Conservation (phyloP, 2,329 filamentous ascomycete species). For the Aspergillaceae sp. region DNA sequence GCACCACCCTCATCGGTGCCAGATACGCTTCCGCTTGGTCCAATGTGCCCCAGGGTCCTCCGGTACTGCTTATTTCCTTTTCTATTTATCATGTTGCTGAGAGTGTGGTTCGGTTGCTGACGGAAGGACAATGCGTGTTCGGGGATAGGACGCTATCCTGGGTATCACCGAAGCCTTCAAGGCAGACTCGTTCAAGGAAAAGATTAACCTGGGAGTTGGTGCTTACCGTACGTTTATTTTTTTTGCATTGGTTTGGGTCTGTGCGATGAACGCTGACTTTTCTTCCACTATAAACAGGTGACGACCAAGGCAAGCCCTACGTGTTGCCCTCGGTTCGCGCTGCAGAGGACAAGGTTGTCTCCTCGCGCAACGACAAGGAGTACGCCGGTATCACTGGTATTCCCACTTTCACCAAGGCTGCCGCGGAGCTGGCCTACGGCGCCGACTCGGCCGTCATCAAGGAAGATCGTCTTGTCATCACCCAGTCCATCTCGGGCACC, state of each 20-base stretch:
- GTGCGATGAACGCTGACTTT: neutral
- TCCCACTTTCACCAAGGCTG: conserved; percentile 85
- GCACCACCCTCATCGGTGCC: conserved; percentile 35
- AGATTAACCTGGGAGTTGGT: conserved; percentile 98
- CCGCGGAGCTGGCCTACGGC: conserved; percentile 85
- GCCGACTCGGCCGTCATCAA: conserved; percentile 65
- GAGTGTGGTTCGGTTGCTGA: conserved; percentile 14
- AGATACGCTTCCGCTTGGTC: conserved; percentile 76
- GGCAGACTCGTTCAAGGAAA: conserved; percentile 83
- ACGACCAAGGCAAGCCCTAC: conserved; percentile 95
- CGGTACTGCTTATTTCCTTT: conserved; percentile 53
- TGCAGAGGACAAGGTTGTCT: conserved; percentile 79
- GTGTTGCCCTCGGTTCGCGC: conserved; percentile 87
- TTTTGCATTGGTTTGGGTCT: neutral
- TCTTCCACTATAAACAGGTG: conserved; percentile 36
- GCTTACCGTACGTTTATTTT: conserved; percentile 62
- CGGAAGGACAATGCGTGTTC: conserved; percentile 5
- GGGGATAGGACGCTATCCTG: conserved; percentile 37
- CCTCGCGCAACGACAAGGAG: conserved; percentile 80
- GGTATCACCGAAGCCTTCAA: conserved; percentile 95
- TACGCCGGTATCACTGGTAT: conserved; percentile 97
- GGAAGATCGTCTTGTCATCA: conserved; percentile 73
- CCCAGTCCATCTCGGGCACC: conserved; percentile 96
- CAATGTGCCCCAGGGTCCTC: conserved; percentile 85
- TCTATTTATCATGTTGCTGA: neutral